Conservation (phyloP, 2,329 filamentous ascomycete species). For the Aspergillus hortae region DNA sequence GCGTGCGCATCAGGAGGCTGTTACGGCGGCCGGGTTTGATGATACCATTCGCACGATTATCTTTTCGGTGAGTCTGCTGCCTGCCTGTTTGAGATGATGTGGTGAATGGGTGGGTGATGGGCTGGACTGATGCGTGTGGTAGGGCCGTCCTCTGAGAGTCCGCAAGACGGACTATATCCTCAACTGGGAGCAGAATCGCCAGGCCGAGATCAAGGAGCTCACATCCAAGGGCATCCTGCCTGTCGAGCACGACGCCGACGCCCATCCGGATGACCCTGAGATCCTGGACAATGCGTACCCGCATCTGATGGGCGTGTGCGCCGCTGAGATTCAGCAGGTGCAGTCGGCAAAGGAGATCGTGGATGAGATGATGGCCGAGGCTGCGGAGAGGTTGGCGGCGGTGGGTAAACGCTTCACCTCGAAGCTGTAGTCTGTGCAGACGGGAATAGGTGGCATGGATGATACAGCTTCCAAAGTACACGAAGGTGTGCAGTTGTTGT, state of each 20-base stretch:
- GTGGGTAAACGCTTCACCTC: slow-evolving; percentile 58
- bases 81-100: neutral
- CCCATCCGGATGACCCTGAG: slow-evolving; percentile 68
- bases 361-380: slow-evolving; percentile 87
- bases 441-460: neutral
- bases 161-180: slow-evolving; percentile 89
- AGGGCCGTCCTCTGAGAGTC: slow-evolving; percentile 85
- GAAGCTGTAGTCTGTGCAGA: slow-evolving; percentile 57
- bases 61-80: slow-evolving; percentile 62
- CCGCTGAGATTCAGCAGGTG: slow-evolving; percentile 88
- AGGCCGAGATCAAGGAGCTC: slow-evolving; percentile 85
- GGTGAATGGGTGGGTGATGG: neutral
- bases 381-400: slow-evolving; percentile 67
- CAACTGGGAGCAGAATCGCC: slow-evolving; percentile 94
- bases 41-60: slow-evolving; percentile 97
- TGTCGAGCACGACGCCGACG: slow-evolving; percentile 91
- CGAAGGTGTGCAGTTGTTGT: too few relatives aligned
- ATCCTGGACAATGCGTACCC: slow-evolving; percentile 87
- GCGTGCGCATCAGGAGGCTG: slow-evolving; percentile 90
- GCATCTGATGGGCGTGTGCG: slow-evolving; percentile 94
- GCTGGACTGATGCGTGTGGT: slow-evolving; percentile 14
- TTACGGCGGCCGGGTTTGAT: slow-evolving; percentile 85
- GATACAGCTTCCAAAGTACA: neutral
- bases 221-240: slow-evolving; percentile 86
- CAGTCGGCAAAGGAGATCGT: slow-evolving; percentile 88